A percentile compares a stretch with the other conserved stretches of the same genome.
phyloP scores from a whole-genome alignment of 2,329 filamentous ascomycete genomes.

The Neoarthrinium moseri region DNA sequence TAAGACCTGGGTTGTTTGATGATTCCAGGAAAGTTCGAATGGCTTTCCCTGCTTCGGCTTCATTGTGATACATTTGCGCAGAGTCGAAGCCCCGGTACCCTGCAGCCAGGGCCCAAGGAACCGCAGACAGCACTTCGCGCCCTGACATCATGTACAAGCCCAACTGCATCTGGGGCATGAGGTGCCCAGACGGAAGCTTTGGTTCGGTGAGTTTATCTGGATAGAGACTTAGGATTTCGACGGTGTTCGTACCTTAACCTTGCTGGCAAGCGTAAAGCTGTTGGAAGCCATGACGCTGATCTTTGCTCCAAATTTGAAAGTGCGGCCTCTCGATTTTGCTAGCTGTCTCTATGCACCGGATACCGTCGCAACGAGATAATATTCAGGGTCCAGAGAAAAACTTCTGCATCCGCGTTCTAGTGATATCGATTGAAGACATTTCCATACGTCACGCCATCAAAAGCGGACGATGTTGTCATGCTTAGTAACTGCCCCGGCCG shows the following conservation, averaged over 20 bases:
- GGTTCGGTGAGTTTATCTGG: neutral
- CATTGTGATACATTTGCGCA: conserved; percentile 64
- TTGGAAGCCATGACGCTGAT: conserved; percentile 18
- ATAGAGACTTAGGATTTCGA: neutral
- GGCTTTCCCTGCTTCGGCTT: conserved; percentile 65
- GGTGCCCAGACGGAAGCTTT: conserved; percentile 61
- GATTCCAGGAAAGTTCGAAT: conserved; percentile 56
- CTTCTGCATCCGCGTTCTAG: too few species aligned
- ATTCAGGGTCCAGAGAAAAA: too few species aligned
- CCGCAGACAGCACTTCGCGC: conserved; percentile 55
- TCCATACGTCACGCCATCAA: neutral
- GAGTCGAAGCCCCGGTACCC: conserved; percentile 52
- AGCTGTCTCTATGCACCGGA: neutral
- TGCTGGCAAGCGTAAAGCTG: conserved; percentile 24
- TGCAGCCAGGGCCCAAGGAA: conserved; percentile 55
- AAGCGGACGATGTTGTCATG: conserved; percentile 6
- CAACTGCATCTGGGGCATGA: conserved; percentile 71
- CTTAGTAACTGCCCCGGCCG: neutral
- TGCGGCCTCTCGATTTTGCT: neutral
- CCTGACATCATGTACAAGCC: conserved; percentile 72
- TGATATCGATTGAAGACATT: neutral
- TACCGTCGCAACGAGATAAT: neutral
- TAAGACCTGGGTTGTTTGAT: conserved; percentile 48
- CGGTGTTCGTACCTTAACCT: conserved; percentile 20
- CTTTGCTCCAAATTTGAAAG: too few species aligned